Percentiles rank a stretch among this genome's conserved stretches.
These are phyloP conservation scores for Alternaria arbusti DNA, from an alignment of 2,329 filamentous ascomycete genomes.

Conservation along the genomic window DNA sequence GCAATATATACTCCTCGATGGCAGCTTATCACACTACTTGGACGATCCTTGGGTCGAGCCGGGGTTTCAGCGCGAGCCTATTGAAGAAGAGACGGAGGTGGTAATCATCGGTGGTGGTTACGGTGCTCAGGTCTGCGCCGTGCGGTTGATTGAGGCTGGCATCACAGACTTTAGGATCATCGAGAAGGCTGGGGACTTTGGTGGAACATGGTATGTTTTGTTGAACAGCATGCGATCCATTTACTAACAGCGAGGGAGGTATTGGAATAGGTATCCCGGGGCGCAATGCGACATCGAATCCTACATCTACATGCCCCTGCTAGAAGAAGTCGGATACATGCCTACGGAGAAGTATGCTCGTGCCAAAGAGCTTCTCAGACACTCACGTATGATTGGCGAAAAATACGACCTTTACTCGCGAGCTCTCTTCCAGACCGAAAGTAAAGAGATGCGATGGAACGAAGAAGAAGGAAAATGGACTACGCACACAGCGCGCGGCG, in stretches of 20 bases:
- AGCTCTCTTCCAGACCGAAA: constrained; percentile 55
- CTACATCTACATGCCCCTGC: constrained; percentile 37
- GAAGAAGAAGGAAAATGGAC: constrained; percentile 45
- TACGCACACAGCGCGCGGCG: constrained; percentile 30
- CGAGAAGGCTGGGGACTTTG: constrained; percentile 55
- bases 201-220: constrained; percentile 52
- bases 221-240: not conserved
- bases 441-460: constrained; percentile 56
- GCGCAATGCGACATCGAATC: constrained; percentile 37
- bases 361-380: constrained; percentile 55
- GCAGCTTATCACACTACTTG: constrained; percentile 30
- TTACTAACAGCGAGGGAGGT: constrained; percentile 32
- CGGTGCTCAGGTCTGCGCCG: constrained; percentile 51
- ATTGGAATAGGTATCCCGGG: constrained; percentile 50
- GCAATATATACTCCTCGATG: constrained; percentile 38
- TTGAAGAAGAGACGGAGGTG: constrained; percentile 37
- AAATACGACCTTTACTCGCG: constrained; percentile 51
- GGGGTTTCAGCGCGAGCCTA: constrained; percentile 29
- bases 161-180: constrained; percentile 47
- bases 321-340: constrained; percentile 53
- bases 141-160: constrained; percentile 45
- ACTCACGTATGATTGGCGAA: constrained; percentile 54
- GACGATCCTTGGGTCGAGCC: constrained; percentile 39
- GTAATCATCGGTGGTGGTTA: constrained; percentile 55
- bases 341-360: constrained; percentile 59